Evolutionary conservation across 768 basidiomycete genomes (phyloP).

Genomic region (Russula emetica): DNA sequence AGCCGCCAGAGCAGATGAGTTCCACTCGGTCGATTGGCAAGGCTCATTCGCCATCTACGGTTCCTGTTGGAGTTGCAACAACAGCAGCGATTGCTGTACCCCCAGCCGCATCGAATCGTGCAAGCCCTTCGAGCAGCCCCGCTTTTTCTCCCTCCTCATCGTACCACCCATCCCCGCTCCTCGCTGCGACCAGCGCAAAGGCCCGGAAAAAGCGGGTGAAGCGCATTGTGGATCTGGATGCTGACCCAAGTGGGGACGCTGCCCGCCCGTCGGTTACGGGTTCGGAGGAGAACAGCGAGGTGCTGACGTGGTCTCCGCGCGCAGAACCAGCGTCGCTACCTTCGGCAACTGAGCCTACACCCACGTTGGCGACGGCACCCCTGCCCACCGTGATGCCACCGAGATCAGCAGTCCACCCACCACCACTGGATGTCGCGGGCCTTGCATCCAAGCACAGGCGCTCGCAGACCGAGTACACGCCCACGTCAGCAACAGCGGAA

Average conservation of each 20-base stretch:
- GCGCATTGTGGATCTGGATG: slow-evolving; percentile 76
- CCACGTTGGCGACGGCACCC: background rate
- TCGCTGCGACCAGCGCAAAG: slow-evolving; percentile 40
- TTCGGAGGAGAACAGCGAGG: slow-evolving; percentile 25
- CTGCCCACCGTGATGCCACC: slow-evolving; percentile 3
- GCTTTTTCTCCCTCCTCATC: slow-evolving; percentile 37
- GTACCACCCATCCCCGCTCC: slow-evolving; percentile 44
- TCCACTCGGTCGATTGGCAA: slow-evolving; percentile 47
- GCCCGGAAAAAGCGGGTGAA: slow-evolving; percentile 56
- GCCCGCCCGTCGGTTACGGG: slow-evolving; percentile 29
- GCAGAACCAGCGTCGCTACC: slow-evolving; percentile 8
- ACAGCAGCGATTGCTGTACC: background rate
- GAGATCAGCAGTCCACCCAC: background rate
- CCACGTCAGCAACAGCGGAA: slow-evolving; percentile 10
- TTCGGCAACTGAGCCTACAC: slow-evolving; percentile 14
- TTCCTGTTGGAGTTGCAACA: slow-evolving; percentile 47
- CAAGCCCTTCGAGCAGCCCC: slow-evolving; percentile 30
- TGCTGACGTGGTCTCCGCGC: background rate
- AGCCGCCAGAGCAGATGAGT: slow-evolving; percentile 49
- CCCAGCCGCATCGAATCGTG: slow-evolving; percentile 15
- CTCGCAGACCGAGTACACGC: slow-evolving; percentile 23
- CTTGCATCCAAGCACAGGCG: slow-evolving; percentile 23
- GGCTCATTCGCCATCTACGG: slow-evolving; percentile 55
- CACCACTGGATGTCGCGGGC: background rate
- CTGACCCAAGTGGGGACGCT: slow-evolving; percentile 40